phyloP scores from a whole-genome alignment of 495 filamentous ascomycete genomes.

The Evernia prunastri region DNA sequence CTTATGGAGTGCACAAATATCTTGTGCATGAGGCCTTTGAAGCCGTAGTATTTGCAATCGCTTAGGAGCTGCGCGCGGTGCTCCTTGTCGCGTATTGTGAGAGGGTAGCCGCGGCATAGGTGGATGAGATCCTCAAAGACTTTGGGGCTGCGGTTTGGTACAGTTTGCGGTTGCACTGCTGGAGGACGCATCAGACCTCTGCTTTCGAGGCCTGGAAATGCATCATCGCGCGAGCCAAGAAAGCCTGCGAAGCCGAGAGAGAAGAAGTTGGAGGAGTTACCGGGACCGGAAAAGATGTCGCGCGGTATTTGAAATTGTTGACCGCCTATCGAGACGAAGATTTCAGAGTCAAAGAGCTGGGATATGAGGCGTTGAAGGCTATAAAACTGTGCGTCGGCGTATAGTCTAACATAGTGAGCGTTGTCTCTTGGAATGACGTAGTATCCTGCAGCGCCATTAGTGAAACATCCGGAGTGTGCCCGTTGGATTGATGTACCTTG shows the following conservation, averaged over 20 bases:
- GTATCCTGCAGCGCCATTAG: constrained; percentile 51
- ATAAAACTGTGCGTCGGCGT: constrained; percentile 96
- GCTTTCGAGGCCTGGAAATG: constrained; percentile 80
- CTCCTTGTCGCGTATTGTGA: constrained; percentile 66
- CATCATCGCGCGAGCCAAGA: constrained; percentile 69
- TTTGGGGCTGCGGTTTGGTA: constrained; percentile 73
- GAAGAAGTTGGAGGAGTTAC: constrained; percentile 94
- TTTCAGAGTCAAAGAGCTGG: constrained; percentile 89
- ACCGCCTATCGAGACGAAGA: constrained; percentile 83
- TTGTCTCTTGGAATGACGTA: constrained; percentile 77
- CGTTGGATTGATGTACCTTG: constrained; percentile 48
- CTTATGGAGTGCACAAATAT: constrained; percentile 72
- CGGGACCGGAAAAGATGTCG: constrained; percentile 76
- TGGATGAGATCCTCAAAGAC: constrained; percentile 81
- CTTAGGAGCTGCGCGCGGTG: constrained; percentile 75
- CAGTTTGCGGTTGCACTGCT: constrained; percentile 71
- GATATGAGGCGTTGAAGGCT: constrained; percentile 82
- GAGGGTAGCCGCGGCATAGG: constrained; percentile 77
- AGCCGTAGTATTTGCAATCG: constrained; percentile 88
- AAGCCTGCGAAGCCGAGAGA: constrained; percentile 85
- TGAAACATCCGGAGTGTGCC: background rate
- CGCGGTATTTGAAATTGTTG: constrained; percentile 83
- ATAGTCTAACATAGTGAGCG: constrained; percentile 80
- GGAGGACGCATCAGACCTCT: constrained; percentile 82
- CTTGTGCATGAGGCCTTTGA: constrained; percentile 84